Evolutionary conservation across 1,284 basidiomycete species (phyloP), one percentile per base, ranked within the genome.

Genomic region (Cryptococcus amylolentus): DNA sequence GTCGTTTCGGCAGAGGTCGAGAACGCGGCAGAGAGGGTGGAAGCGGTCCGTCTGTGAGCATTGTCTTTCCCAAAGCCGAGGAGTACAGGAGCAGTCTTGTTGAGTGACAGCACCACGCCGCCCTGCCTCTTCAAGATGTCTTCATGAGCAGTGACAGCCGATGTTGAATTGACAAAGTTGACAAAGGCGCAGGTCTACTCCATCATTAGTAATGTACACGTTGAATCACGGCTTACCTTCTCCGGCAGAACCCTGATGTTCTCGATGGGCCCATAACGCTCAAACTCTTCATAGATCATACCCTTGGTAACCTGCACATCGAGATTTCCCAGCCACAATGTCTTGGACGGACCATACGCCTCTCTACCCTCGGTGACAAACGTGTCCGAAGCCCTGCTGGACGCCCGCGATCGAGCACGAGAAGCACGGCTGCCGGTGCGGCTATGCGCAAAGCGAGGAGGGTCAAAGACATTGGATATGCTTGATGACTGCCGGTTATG

Each of bases 11-110:
- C 68, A 9, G 70, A 67, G 1, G 75, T 71, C 0, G 86, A 81
- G 28, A 86, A 81, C 28, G 85, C 81, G 51, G 72, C 62, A 64
- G 89, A 89, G 38, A 56, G 64, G 38, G 87, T 87, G 35, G 91
- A 89, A 7, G 90, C 88, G 45, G 90, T 87, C 26, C 88, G 69
- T 0, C 76, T 91, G 9, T 89, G 89, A 69, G 91, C 91, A 69
- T 96, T 92, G 2, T 92, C 91, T 77, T 98, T 98, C 42, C 95
- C 95, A 71, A 95, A 98, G 5, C 95, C 95, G 66, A 98, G 93
- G 46, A 94, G 87, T 51, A 98, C 93, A 0, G 90, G 89, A 69
- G 92, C 90, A 13, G 90, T 91, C 65, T 91, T 91, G 10, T 88
- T 88, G 83, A 93, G 89, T 54, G 90, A 88, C 3, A 79, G 62